Conservation (phyloP, 2,329 filamentous ascomycete species). For the Aspergillus nomiae region DNA sequence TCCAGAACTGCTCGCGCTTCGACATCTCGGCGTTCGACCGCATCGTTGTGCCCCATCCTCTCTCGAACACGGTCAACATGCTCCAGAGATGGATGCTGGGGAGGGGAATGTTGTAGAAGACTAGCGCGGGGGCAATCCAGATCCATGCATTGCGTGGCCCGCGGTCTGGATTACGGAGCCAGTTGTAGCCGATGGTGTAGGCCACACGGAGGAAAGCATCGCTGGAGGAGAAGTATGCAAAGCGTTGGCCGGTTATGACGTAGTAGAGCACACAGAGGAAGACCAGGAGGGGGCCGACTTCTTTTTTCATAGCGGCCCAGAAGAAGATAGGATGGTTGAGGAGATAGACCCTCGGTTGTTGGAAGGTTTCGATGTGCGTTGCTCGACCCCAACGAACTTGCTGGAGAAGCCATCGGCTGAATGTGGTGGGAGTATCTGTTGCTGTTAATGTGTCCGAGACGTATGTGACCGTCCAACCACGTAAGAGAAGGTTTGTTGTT, state of each 20-base stretch:
- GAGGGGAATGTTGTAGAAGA: conserved; percentile 39
- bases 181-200: conserved; percentile 34
- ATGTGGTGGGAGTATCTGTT: conserved; percentile 40
- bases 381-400: conserved; percentile 42
- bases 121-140: conserved; percentile 28
- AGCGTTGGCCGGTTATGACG: conserved; percentile 29
- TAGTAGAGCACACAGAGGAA: conserved; percentile 33
- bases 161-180: conserved; percentile 29
- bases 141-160: conserved; percentile 18
- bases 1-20: conserved; percentile 25
- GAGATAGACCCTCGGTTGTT: conserved; percentile 37
- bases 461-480: conserved; percentile 38
- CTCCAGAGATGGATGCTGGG: conserved; percentile 41
- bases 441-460: conserved; percentile 35
- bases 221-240: conserved; percentile 28
- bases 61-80: conserved; percentile 34
- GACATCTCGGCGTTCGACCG: conserved; percentile 30
- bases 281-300: conserved; percentile 31
- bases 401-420: conserved; percentile 39
- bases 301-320: conserved; percentile 34
- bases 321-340: conserved; percentile 38
- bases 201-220: conserved; percentile 32
- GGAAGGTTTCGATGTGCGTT: conserved; percentile 39
- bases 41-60: conserved; percentile 41
- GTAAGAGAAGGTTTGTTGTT: conserved; percentile 38